Conservation (phyloP, 1,139 yeast genomes). For the Protomyces gravidus region DNA sequence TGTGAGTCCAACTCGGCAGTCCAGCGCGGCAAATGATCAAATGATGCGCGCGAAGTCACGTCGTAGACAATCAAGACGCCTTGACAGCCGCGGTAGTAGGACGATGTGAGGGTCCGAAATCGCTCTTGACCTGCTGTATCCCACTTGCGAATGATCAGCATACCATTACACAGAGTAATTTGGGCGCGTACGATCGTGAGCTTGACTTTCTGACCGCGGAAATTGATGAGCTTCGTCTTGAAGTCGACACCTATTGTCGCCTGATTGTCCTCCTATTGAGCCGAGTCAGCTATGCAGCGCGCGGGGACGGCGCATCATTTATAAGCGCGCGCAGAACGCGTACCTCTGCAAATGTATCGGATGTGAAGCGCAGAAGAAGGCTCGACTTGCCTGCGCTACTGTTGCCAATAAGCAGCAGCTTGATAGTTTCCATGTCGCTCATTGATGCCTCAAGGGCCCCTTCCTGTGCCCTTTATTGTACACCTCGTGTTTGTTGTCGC, state of each 20-base stretch:
- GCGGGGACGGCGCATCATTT: background rate
- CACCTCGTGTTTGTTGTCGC: background rate
- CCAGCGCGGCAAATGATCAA: conserved; percentile 25
- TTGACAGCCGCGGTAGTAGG: conserved; percentile 25
- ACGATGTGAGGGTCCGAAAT: conserved; percentile 18
- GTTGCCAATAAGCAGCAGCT: conserved; percentile 23
- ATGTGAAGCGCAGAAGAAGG: conserved; percentile 22
- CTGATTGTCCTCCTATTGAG: conserved; percentile 22
- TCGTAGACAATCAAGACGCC: conserved; percentile 22
- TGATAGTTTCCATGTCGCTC: conserved; percentile 24
- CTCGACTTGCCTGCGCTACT: conserved; percentile 22
- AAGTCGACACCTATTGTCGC: conserved; percentile 27
- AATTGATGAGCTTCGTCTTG: conserved; percentile 16
- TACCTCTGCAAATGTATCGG: background rate
- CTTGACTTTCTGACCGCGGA: conserved; percentile 14
- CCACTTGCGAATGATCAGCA: conserved; percentile 2
- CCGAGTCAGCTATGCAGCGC: background rate
- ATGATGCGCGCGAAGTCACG: conserved; percentile 19
- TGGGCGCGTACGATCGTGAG: conserved; percentile 5
- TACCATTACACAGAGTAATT: background rate
- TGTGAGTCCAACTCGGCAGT: conserved; percentile 15
- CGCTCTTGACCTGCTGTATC: conserved; percentile 27
- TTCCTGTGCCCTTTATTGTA: background rate
- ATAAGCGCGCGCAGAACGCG: background rate
- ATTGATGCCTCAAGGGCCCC: too few relatives aligned